Conservation (phyloP, 2,329 filamentous ascomycete species). For the Dothideomycetes sp. region DNA sequence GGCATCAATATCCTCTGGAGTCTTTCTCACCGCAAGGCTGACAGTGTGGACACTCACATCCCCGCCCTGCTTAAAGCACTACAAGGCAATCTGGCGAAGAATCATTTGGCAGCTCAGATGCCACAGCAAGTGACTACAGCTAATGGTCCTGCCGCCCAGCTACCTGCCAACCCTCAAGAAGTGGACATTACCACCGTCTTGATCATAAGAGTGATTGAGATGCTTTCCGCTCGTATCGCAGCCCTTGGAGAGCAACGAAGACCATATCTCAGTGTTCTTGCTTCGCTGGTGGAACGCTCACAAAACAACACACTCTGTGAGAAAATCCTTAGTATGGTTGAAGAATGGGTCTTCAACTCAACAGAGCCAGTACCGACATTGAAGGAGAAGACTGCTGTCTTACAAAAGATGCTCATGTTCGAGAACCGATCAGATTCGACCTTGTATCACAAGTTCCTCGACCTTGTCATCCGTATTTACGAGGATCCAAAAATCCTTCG, state of each 20-base stretch:
- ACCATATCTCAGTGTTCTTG: slow-evolving; percentile 89
- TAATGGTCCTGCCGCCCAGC: slow-evolving; percentile 32
- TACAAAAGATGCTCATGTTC: slow-evolving; percentile 98
- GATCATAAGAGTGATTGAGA: slow-evolving; percentile 91
- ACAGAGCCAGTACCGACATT: slow-evolving; percentile 93
- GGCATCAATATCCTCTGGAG: slow-evolving; percentile 93
- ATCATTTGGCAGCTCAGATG: slow-evolving; percentile 72
- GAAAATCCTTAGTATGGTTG: slow-evolving; percentile 89
- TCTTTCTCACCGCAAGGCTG: slow-evolving; percentile 71
- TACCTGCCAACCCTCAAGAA: slow-evolving; percentile 63
- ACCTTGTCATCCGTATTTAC: slow-evolving; percentile 95
- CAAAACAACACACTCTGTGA: slow-evolving; percentile 77
- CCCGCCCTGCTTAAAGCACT: slow-evolving; percentile 83
- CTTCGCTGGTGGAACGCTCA: slow-evolving; percentile 91
- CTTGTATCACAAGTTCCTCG: slow-evolving; percentile 84
- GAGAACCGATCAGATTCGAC: slow-evolving; percentile 75
- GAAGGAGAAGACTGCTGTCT: slow-evolving; percentile 95
- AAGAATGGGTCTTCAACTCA: slow-evolving; percentile 91
- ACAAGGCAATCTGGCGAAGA: slow-evolving; percentile 81
- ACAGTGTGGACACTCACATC: slow-evolving; percentile 85
- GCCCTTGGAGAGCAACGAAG: slow-evolving; percentile 81
- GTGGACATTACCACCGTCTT: slow-evolving; percentile 81
- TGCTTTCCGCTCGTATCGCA: slow-evolving; percentile 86
- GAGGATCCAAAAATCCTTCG: slow-evolving; percentile 93
- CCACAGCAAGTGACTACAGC: slow-evolving; percentile 45